These are phyloP conservation scores for Colletotrichum horii DNA, from an alignment of 2,329 filamentous ascomycete genomes.

Conservation along the genomic window DNA sequence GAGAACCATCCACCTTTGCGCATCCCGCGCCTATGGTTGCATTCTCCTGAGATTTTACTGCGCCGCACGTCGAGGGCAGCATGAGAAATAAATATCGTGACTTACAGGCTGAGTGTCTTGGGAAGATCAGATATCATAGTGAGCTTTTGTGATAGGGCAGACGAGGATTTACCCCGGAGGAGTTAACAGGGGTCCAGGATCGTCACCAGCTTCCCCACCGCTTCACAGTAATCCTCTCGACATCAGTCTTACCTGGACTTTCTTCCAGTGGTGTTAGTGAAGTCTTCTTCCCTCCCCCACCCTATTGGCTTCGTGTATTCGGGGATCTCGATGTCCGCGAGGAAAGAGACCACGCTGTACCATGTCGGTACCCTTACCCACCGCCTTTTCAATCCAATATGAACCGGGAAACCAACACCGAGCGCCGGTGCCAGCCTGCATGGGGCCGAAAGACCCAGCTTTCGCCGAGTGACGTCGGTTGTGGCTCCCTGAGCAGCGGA, in stretches of 20 bases:
- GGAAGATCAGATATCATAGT: background rate
- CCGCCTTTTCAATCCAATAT: background rate
- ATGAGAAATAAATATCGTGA: background rate
- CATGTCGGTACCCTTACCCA: background rate
- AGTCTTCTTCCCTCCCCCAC: background rate
- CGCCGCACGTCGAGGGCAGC: background rate
- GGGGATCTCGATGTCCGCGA: constrained; percentile 1
- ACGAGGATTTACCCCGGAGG: background rate
- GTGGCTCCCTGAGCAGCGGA: background rate
- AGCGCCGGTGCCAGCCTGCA: background rate
- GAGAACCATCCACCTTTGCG: background rate
- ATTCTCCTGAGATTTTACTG: background rate
- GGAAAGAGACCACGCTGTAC: background rate
- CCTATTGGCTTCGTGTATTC: background rate
- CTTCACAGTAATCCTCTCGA: background rate
- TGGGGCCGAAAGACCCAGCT: background rate
- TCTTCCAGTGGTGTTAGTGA: background rate
- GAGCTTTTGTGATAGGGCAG: background rate
- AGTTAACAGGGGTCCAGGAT: constrained; percentile 6
- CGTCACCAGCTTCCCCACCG: constrained; percentile 1
- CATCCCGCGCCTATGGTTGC: background rate
- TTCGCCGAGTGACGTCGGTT: constrained; percentile 8
- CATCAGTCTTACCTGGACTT: background rate
- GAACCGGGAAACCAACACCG: background rate
- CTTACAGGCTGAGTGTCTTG: background rate